Conservation (phyloP, 208 protist species). For the Naegleria fowleri region DNA sequence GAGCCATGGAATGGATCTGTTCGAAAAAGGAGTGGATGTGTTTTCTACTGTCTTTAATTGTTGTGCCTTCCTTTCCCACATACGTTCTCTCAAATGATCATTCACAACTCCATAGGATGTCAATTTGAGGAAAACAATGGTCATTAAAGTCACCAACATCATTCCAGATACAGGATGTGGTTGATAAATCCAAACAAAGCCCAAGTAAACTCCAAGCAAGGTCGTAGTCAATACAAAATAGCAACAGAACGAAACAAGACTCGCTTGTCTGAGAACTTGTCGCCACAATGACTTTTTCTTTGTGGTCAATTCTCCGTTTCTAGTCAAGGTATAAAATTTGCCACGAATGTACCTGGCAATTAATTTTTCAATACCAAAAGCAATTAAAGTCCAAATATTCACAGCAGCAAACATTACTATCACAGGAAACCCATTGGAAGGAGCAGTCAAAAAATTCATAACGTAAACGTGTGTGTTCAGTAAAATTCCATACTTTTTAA, state of each 20-base stretch:
- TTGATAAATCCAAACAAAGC: not conserved
- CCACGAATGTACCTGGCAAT: not conserved
- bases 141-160: not conserved
- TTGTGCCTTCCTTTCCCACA: conserved; percentile 1
- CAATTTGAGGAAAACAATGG: conserved; percentile 36
- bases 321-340: not conserved
- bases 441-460: conserved; percentile 21
- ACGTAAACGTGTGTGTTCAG: conserved; percentile 4
- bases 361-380: conserved; percentile 17
- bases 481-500: conserved; percentile 33
- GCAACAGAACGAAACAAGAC: not conserved
- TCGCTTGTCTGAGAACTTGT: not conserved
- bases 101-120: conserved; percentile 34
- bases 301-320: not conserved
- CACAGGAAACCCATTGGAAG: not conserved
- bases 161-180: not conserved
- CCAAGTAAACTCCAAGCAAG: not conserved
- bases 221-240: not conserved
- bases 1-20: not conserved
- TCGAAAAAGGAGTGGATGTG: not conserved
- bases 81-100: not conserved
- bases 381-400: not conserved
- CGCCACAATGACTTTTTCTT: not conserved
- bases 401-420: not conserved
- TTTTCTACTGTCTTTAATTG: not conserved